Conservation (phyloP, 2,329 filamentous ascomycete species). For the Fusarium irregulare region DNA sequence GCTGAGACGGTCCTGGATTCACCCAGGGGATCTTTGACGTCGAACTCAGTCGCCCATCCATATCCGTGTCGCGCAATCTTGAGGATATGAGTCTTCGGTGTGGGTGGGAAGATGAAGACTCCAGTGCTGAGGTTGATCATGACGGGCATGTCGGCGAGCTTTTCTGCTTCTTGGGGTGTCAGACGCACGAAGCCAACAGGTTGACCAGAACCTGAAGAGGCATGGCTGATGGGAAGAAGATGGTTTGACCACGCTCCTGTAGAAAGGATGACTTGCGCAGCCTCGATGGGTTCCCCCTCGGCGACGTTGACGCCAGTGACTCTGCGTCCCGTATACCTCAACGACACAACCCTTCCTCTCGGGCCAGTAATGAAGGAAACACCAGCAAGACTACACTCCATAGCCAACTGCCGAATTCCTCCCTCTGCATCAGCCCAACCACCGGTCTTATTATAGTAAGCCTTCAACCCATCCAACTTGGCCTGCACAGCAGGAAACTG, state of each 20-base stretch:
- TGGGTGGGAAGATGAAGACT: slow-evolving; percentile 67
- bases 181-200: slow-evolving; percentile 73
- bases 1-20: slow-evolving; percentile 44
- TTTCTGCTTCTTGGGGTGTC: slow-evolving; percentile 65
- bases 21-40: slow-evolving; percentile 27
- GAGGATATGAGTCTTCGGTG: slow-evolving; percentile 59
- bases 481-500: slow-evolving; percentile 39
- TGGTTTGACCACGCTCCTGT: slow-evolving; percentile 74
- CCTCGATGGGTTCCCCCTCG: slow-evolving; percentile 58
- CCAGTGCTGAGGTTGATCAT: slow-evolving; percentile 66
- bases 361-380: slow-evolving; percentile 49
- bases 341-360: slow-evolving; percentile 44
- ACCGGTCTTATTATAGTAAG: slow-evolving; percentile 46
- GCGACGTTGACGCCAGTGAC: slow-evolving; percentile 46
- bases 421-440: slow-evolving; percentile 51
- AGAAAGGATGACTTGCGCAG: slow-evolving; percentile 71
- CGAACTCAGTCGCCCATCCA: slow-evolving; percentile 59
- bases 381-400: slow-evolving; percentile 45
- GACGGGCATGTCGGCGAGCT: slow-evolving; percentile 67
- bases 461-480: slow-evolving; percentile 40
- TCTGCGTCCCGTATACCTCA: slow-evolving; percentile 29
- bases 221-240: slow-evolving; percentile 68
- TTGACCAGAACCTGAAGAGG: slow-evolving; percentile 73
- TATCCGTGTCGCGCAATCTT: slow-evolving; percentile 72
- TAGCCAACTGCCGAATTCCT: slow-evolving; percentile 44